Evolutionary conservation across 2,329 filamentous ascomycete species (phyloP), one percentile per base, ranked within the genome.

Genomic region (Neopestalotiopsis rosae): DNA sequence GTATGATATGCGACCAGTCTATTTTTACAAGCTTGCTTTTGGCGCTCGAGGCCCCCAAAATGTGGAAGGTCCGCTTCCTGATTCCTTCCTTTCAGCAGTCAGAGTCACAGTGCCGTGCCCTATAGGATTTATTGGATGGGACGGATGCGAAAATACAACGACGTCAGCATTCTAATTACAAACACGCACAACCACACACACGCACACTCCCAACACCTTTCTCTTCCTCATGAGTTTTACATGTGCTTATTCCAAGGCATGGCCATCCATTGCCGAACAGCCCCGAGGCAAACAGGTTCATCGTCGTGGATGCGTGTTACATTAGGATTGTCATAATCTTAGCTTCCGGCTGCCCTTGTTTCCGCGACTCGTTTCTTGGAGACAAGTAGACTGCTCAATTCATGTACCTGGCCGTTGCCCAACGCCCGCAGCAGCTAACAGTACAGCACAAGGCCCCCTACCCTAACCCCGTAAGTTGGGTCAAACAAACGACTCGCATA

Each of bases 11-110:
- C 32, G 64, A 66, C 42, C 7, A 14, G 64, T 66, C 64, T 66
- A 58, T 66, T 66, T 58, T 66, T 56, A 52, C 42, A 56, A 24
- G 64, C n/a, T 66, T 66, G 64, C 64, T 66, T 66, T 58, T 66
- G 20, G 28, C 9, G 17, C 24, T 52, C 17, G 45, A 32, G 30
- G 20, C 14, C 61, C 61, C 61, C n/a, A 13, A 24, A 32, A 14
- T 13, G 28, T 63, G 30, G 61, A 65, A n/a, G 24, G 42, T 40
- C 40, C 20, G 32, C 20, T 57, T 66, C 30, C 30, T 57, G 30
- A 58, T 34, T 40, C 45, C 45, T 62, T 62, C 59, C 45, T 24
- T 62, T 62, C 59, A 59, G 24, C 57, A 52, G 45, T 52, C 45
- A 52, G 45, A 52, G 45, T 52, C 28, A 38, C 34, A 34, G 30